Percentiles rank a stretch among this genome's conserved stretches.
Conservation (phyloP, 495 filamentous ascomycete species). For the Chaetomium fimeti region DNA sequence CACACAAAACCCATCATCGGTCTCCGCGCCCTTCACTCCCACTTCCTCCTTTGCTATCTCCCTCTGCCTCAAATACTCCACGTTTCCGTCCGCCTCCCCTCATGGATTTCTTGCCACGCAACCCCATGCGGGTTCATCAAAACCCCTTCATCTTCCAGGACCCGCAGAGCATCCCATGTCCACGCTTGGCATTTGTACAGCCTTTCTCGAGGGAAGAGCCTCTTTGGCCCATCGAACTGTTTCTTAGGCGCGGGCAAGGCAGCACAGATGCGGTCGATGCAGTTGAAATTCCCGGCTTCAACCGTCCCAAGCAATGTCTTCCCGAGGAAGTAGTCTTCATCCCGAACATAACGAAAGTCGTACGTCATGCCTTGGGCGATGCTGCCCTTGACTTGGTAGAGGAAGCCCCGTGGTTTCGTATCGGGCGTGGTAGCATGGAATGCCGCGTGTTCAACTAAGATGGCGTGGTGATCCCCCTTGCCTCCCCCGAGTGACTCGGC, state of each 20-base stretch:
- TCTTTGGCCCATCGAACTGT: constrained; percentile 1
- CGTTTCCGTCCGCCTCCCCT: constrained; percentile 3
- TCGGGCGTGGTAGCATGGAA: neutral
- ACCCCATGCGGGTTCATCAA: neutral
- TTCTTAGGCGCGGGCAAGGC: neutral
- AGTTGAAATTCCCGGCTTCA: neutral
- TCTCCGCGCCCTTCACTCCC: neutral
- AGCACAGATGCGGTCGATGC: constrained; percentile 1
- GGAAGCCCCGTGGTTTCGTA: neutral
- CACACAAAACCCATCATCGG: no score
- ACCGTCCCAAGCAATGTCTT: neutral
- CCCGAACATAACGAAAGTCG: neutral
- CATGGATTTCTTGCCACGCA: neutral
- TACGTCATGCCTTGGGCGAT: constrained; percentile 6
- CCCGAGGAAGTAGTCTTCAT: neutral
- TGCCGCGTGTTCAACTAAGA: neutral
- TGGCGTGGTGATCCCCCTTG: neutral
- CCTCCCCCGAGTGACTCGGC: constrained; percentile 8
- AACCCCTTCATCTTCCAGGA: neutral
- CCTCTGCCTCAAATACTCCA: neutral
- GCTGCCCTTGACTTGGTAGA: neutral
- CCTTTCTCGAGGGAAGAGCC: neutral
- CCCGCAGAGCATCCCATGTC: neutral
- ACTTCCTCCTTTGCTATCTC: neutral
- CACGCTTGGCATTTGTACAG: constrained; percentile 6